Evolutionary conservation across 352 stramenopile species (phyloP).

Genomic region (Blastocystis sp.): DNA sequence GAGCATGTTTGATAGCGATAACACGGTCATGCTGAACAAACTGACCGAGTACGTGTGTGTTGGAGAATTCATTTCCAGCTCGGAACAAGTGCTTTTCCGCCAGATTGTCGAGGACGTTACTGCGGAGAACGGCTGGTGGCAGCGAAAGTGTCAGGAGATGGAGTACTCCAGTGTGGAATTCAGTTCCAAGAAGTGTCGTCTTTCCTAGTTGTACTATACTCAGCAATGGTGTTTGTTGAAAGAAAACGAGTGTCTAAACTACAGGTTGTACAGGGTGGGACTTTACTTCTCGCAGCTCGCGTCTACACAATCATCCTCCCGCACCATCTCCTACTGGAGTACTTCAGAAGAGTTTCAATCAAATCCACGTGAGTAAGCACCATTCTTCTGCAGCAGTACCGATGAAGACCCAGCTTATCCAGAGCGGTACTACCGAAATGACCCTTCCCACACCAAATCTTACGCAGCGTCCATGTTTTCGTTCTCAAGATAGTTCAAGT

Average conservation of each 20-base stretch:
- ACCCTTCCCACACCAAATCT: not conserved
- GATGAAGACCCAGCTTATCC: slow-evolving; percentile 26
- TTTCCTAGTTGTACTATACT: no score
- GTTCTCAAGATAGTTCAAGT: slow-evolving; percentile 10
- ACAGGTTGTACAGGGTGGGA: no score
- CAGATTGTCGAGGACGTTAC: not conserved
- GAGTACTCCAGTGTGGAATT: not conserved
- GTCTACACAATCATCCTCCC: not conserved
- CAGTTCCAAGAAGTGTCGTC: not conserved
- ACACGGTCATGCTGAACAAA: not conserved
- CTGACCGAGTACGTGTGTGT: not conserved
- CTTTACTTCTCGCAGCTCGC: not conserved
- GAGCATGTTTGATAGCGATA: not conserved
- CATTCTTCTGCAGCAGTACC: slow-evolving; percentile 44
- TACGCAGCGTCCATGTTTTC: slow-evolving; percentile 39
- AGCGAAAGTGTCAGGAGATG: not conserved
- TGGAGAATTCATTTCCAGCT: not conserved
- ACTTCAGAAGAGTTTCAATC: not conserved
- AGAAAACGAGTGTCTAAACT: not conserved
- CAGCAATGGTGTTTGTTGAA: not conserved
- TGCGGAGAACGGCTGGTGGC: not conserved
- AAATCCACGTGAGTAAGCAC: slow-evolving; percentile 23
- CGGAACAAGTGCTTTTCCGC: not conserved
- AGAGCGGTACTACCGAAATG: not conserved
- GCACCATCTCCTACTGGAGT: not conserved